phyloP scores from a whole-genome alignment of 2,329 filamentous ascomycete genomes.

The Aspergillus amoenus region DNA sequence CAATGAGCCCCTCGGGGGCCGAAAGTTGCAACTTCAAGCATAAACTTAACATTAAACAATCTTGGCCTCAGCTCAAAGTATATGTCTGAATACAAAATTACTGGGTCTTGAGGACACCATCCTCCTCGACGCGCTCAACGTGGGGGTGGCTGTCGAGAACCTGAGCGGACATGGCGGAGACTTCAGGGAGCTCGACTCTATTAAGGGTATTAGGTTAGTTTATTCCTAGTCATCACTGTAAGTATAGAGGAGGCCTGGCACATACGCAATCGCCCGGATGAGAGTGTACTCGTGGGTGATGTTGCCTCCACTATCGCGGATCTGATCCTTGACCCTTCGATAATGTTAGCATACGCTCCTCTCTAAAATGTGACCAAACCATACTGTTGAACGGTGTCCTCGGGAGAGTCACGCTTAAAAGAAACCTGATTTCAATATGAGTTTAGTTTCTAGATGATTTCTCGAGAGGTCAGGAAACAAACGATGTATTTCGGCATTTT shows the following conservation, averaged over 20 bases:
- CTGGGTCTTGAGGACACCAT: not conserved
- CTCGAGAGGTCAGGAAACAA: not conserved
- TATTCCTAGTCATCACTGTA: not conserved
- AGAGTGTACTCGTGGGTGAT: conserved; percentile 1
- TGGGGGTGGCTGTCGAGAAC: not conserved
- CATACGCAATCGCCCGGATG: not conserved
- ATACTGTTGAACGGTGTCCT: not conserved
- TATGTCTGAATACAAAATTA: not conserved
- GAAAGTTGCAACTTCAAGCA: too few species aligned
- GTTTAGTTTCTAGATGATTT: too few species aligned
- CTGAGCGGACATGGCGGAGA: not conserved
- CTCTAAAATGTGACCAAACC: not conserved
- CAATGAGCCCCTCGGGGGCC: too few species aligned
- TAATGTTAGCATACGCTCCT: not conserved
- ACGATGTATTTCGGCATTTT: not conserved
- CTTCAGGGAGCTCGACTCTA: not conserved
- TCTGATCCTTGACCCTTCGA: not conserved
- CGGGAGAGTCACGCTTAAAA: not conserved
- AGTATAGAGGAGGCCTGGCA: not conserved
- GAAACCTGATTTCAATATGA: too few species aligned
- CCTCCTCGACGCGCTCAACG: not conserved
- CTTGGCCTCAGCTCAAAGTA: too few species aligned
- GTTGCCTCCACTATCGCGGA: not conserved
- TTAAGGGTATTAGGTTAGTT: not conserved
- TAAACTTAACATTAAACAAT: too few species aligned